Conservation (phyloP, 2,329 filamentous ascomycete species). For the Calonectria henricotiae region DNA sequence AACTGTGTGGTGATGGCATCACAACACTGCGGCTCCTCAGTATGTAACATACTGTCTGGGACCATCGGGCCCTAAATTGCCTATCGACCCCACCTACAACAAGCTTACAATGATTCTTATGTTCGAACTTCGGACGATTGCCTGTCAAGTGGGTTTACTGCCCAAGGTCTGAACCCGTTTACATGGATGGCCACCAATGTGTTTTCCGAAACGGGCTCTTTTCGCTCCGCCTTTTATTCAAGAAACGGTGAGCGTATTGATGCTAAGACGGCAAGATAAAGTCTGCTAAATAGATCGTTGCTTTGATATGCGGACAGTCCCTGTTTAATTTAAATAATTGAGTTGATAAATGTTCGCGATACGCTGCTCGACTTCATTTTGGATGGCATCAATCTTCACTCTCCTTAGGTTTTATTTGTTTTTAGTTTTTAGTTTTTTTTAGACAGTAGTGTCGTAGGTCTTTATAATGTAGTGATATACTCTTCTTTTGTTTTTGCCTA, state of each 20-base stretch:
- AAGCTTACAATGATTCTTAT: slow-evolving; percentile 27
- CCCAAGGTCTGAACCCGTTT: slow-evolving; percentile 21
- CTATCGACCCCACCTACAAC: not conserved
- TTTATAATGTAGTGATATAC: slow-evolving; percentile 45
- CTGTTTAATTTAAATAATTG: slow-evolving; percentile 10
- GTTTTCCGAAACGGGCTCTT: not conserved
- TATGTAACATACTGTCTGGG: not conserved
- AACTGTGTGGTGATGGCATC: not conserved
- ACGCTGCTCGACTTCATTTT: not conserved
- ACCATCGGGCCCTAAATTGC: not conserved
- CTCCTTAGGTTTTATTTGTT: slow-evolving; percentile 15
- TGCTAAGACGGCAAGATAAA: slow-evolving; percentile 45
- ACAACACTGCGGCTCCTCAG: not conserved
- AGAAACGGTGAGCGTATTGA: not conserved
- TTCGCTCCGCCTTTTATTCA: slow-evolving; percentile 1
- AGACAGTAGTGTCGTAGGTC: slow-evolving; percentile 41
- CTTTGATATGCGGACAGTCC: slow-evolving; percentile 20
- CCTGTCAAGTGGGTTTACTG: slow-evolving; percentile 5
- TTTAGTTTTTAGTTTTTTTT: slow-evolving; percentile 33
- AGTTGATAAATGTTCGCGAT: slow-evolving; percentile 31
- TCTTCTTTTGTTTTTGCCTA: slow-evolving; percentile 47
- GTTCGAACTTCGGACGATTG: slow-evolving; percentile 1
- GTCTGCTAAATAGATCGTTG: slow-evolving; percentile 44
- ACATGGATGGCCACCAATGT: slow-evolving; percentile 4
- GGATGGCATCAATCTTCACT: slow-evolving; percentile 1